phyloP scores from a whole-genome alignment of 208 protist genomes.

The Zelonia costaricensis region DNA sequence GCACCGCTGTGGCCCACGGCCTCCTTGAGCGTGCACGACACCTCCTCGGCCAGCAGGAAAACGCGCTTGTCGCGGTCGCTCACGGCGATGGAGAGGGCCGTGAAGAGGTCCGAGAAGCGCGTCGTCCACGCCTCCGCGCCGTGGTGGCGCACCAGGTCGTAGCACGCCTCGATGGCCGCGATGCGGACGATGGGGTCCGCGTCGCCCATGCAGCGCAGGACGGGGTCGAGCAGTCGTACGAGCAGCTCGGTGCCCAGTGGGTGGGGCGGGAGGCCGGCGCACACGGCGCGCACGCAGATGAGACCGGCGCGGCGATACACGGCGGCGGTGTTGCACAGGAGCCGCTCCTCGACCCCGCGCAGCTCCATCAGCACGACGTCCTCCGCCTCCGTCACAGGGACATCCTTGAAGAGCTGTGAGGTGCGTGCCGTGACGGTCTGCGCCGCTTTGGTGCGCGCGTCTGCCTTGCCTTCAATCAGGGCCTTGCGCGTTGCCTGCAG shows the following conservation, averaged over 20 bases:
- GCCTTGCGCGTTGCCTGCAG: conserved; percentile 37
- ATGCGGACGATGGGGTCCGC: conserved; percentile 62
- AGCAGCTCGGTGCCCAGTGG: conserved; percentile 25
- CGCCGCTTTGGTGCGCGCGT: conserved; percentile 42
- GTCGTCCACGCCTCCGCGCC: conserved; percentile 34
- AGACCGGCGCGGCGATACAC: conserved; percentile 65
- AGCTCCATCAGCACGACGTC: conserved; percentile 30
- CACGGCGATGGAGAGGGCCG: conserved; percentile 47
- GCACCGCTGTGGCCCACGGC: conserved; percentile 37
- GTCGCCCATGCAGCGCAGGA: conserved; percentile 50
- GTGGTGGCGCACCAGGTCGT: conserved; percentile 53
- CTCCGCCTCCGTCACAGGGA: conserved; percentile 45
- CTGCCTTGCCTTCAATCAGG: conserved; percentile 61
- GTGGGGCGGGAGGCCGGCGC: conserved; percentile 38
- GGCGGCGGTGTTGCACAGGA: conserved; percentile 42
- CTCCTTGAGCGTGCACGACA: conserved; percentile 61
- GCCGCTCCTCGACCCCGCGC: conserved; percentile 32
- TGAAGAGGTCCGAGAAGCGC: conserved; percentile 61
- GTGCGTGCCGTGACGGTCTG: conserved; percentile 37
- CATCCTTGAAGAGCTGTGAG: conserved; percentile 48
- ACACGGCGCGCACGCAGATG: conserved; percentile 42
- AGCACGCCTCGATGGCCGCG: conserved; percentile 65
- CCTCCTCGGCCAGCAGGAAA: conserved; percentile 52
- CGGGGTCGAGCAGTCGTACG: conserved; percentile 27
- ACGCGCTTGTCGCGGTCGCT: conserved; percentile 64